Evolutionary conservation across 2,329 filamentous ascomycete species (phyloP).

Genomic region (Colletotrichum gigasporum): DNA sequence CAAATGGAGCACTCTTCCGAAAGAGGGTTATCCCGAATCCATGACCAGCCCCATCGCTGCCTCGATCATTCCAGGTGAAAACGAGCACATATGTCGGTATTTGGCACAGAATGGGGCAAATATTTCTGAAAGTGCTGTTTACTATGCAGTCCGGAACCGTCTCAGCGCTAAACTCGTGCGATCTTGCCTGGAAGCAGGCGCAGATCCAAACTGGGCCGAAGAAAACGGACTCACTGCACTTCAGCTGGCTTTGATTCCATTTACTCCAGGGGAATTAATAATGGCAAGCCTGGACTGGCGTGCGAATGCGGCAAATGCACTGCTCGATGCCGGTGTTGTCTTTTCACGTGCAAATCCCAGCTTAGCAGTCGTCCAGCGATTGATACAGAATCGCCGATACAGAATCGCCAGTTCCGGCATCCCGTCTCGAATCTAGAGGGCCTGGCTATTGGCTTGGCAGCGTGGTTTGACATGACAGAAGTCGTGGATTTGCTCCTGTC

Average conservation of each 20-base stretch:
- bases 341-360: neutral
- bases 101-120: neutral
- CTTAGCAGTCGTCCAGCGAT: accelerated
- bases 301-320: neutral
- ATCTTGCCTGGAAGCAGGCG: neutral
- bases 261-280: neutral
- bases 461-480: neutral
- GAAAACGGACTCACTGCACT: neutral
- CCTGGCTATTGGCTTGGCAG: neutral
- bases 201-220: neutral
- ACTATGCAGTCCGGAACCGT: neutral
- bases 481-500: neutral
- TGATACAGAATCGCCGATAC: neutral
- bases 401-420: too few relatives aligned
- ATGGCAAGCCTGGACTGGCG: neutral
- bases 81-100: neutral
- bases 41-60: too few relatives aligned
- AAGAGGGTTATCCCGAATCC: too few relatives aligned
- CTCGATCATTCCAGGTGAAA: too few relatives aligned
- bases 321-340: neutral
- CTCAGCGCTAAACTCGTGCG: neutral
- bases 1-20: too few relatives aligned
- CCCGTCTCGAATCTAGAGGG: neutral
- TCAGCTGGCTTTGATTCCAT: neutral
- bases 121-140: neutral